Base-by-base conservation (phyloP, 1,284 basidiomycete genomes). In the Vanrija sp. region DNA sequence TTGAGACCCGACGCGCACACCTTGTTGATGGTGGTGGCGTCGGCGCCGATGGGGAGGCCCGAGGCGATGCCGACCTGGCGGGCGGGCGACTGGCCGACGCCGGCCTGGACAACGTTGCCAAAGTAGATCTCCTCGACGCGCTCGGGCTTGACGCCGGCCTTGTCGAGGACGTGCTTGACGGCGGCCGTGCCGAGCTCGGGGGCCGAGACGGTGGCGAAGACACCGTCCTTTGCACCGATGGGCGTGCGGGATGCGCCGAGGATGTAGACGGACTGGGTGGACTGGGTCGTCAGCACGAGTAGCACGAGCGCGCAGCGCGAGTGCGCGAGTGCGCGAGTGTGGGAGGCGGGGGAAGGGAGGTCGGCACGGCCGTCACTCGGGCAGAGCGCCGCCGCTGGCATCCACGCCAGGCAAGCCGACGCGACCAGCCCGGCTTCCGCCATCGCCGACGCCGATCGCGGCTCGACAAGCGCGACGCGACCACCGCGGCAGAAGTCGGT, bases 21-120 rank as follows among this genome's bases (percentile, higher is more conserved):
- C 77, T 98, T 96, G 84, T 99, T 99, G 80, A 99, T 88, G 49
- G 96, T 98, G 38, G 96, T 98, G 18, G 94, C 94, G 78, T 99
- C 96, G 36, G 93, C 93, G 57, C 82, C 82, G 20, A 85, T 77
- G 61, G 84, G 85, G 75, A 96, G 70, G 31, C 75, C 72, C 47
- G 18, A 27, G 49, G 79, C 82, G 63, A 98, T 86, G 14, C 88
- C 92, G 56, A 96, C 94, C 76, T 98, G 95, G 60, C 95, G 86
- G 49, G 95, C 92, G 24, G 95, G 91, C 37, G 89, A 92, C 75
- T 98, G 93, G 47, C 93, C 93, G 46, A 92, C 87, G 67, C 95
- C 95, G 22, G 95, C 92, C 75, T 95, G 92, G 54, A 98, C 85
- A 73, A 95, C 91, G 71, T 98, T 94, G 63, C 96, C 96, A 73